Conservation (phyloP, 179 eudicot genomes). For the Kewa caespitosa region DNA sequence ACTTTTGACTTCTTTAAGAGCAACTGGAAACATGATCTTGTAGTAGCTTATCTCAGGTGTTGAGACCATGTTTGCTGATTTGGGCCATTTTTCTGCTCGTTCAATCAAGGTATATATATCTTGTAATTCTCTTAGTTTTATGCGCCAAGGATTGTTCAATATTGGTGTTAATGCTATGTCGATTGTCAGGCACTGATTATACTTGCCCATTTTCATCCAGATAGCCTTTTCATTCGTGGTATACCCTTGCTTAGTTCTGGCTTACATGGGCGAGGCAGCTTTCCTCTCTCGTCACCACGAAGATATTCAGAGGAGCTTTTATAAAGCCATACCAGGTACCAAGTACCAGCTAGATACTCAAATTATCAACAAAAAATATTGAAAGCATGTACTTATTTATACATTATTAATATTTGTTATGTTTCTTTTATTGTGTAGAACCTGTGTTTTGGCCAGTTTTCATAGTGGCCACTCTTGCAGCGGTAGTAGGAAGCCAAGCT, state of each 20-base stretch:
- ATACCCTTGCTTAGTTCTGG: constrained; percentile 58
- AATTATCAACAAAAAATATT: too few relatives aligned
- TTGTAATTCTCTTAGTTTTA: not conserved
- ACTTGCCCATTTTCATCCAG: constrained; percentile 35
- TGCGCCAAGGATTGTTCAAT: not conserved
- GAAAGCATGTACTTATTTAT: not conserved
- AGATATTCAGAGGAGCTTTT: constrained; percentile 62
- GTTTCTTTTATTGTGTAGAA: constrained; percentile 34
- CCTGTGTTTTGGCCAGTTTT: constrained; percentile 73
- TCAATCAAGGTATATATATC: constrained; percentile 63
- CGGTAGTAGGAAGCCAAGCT: constrained; percentile 79
- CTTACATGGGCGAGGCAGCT: constrained; percentile 83
- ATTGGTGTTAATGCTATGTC: not conserved
- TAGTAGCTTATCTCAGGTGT: constrained; percentile 39
- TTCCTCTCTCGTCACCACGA: constrained; percentile 59
- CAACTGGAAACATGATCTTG: constrained; percentile 10
- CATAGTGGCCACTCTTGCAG: constrained; percentile 63
- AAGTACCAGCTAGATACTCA: constrained; percentile 20
- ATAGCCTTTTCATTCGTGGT: constrained; percentile 54
- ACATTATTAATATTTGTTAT: not conserved
- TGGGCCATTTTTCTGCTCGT: constrained; percentile 63
- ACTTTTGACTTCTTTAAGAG: not conserved
- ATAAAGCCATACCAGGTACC: constrained; percentile 65
- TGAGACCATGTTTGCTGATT: constrained; percentile 78
- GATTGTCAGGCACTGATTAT: constrained; percentile 2